Conservation (phyloP, 2,329 filamentous ascomycete genomes). For the Neoascochyta sp. region DNA sequence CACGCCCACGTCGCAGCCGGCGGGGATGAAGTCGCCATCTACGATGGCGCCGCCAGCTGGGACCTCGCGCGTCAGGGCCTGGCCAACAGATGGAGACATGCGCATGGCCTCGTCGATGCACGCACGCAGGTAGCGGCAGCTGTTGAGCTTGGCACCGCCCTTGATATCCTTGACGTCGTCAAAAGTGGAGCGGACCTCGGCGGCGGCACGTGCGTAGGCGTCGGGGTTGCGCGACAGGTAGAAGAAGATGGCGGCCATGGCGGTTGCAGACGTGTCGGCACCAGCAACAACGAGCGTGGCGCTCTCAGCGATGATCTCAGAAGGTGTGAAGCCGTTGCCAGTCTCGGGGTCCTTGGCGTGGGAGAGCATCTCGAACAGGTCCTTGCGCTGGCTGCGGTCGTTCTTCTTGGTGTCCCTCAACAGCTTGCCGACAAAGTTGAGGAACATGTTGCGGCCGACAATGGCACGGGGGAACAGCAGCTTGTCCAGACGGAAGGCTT, state of each 20-base stretch:
- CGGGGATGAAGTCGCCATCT: slow-evolving; percentile 18
- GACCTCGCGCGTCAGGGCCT: slow-evolving; percentile 19
- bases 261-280: slow-evolving; percentile 38
- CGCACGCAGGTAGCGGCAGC: slow-evolving; percentile 25
- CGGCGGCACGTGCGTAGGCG: slow-evolving; percentile 11
- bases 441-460: slow-evolving; percentile 14
- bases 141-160: slow-evolving; percentile 14
- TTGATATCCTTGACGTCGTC: slow-evolving; percentile 14
- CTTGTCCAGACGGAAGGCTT: slow-evolving; percentile 24
- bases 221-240: slow-evolving; percentile 36
- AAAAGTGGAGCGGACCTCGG: slow-evolving; percentile 20
- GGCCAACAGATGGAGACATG: slow-evolving; percentile 22
- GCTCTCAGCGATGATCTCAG: slow-evolving; percentile 43
- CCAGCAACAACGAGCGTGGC: slow-evolving; percentile 30
- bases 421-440: slow-evolving; percentile 13
- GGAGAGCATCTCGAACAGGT: slow-evolving; percentile 42
- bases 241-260: slow-evolving; percentile 33
- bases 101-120: slow-evolving; percentile 36
- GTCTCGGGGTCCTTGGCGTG: slow-evolving; percentile 42
- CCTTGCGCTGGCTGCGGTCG: slow-evolving; percentile 15
- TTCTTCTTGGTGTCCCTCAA: slow-evolving; percentile 9
- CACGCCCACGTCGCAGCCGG: slow-evolving; percentile 18
- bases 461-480: slow-evolving; percentile 33
- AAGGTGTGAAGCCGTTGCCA: slow-evolving; percentile 30
- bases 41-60: slow-evolving; percentile 16